Base-by-base conservation (phyloP, 176 grass and related monocot genomes). In the Canna indica region DNA sequence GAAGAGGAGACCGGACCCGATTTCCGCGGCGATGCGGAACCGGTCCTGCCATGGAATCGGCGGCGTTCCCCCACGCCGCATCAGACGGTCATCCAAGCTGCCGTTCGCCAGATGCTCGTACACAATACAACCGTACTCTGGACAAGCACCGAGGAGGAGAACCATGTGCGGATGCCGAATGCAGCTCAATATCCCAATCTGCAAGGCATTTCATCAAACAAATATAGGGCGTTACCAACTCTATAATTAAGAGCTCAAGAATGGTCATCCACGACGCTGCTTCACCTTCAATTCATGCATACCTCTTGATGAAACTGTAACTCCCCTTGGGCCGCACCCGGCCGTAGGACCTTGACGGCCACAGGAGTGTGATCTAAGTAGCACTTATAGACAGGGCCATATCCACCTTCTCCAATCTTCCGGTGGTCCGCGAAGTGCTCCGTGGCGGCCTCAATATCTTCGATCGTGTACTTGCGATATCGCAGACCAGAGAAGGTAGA, bases 401-500 rank as follows among this genome's bases (percentile, higher is more conserved):
- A n/a, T n/a, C n/a, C n/a, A n/a, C n/a, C n/a, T n/a, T 63, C 60
- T 34, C 60, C 60, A 34, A 63, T 63, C 34, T 62, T 63, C 31
- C 60, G 60, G 5, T 8, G 0, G 4, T 34, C 60, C 18, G 31
- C 60, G 16, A 63, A 63, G 28, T 35, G 14, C 0, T 63, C 60
- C 14, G 60, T 63, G 24, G 60, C 60, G 0, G 16, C 6, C 15
- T 63, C 60, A 20, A 63, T 63, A 15, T 63, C 60, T 7, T 63
- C 60, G 3, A 63, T 63, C 0, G 6, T 35, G 60, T 63, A 63
- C 6, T 20, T 22, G 15, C 60, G 32, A 35, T 34, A 63, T 5
- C 30, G 2, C 29, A 63, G 59, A 18, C 16, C n/a, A n/a, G n/a
- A n/a, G n/a, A n/a, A n/a, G n/a, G n/a, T n/a, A n/a, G n/a, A n/a